phyloP scores from a whole-genome alignment of 2,329 filamentous ascomycete species.

The Fusarium nematophilum region DNA sequence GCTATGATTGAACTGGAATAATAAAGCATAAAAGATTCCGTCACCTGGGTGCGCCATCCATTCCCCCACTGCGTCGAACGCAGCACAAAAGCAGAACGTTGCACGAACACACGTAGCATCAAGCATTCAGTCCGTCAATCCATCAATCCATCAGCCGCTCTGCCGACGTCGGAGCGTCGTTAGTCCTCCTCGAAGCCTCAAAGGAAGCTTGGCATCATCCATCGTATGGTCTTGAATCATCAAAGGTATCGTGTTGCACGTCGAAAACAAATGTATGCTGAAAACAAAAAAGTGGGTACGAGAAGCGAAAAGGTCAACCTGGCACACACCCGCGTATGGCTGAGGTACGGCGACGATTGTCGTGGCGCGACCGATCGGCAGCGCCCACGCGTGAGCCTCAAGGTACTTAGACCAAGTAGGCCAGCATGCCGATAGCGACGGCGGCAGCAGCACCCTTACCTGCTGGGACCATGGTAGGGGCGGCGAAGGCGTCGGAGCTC shows the following conservation, averaged over 20 bases:
- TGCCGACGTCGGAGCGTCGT: constrained; percentile 36
- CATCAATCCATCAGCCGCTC: constrained; percentile 25
- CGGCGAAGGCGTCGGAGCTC: constrained; percentile 49
- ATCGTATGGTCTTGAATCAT: constrained; percentile 42
- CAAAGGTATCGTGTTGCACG: constrained; percentile 44
- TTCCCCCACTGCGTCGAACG: constrained; percentile 3
- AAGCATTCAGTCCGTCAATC: constrained; percentile 34
- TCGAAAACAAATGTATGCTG: constrained; percentile 46
- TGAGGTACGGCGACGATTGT: constrained; percentile 31
- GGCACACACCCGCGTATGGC: constrained; percentile 31
- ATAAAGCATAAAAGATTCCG: constrained; percentile 40
- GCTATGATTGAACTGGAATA: constrained; percentile 47
- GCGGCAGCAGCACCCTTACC: constrained; percentile 60
- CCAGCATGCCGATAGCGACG: constrained; percentile 63
- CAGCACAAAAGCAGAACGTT: constrained; percentile 11
- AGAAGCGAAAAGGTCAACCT: constrained; percentile 45
- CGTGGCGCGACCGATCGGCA: constrained; percentile 31
- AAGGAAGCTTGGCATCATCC: constrained; percentile 19
- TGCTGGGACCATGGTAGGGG: constrained; percentile 55
- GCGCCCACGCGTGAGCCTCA: constrained; percentile 28
- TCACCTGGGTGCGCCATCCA: constrained; percentile 33
- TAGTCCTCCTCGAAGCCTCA: constrained; percentile 34
- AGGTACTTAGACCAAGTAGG: constrained; percentile 60
- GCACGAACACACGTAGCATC: constrained; percentile 23
- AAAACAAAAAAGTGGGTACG: constrained; percentile 47